Evolutionary conservation across 208 protist species (phyloP), one percentile per base, ranked within the genome.

Genomic region (Crithidia expoeki): DNA sequence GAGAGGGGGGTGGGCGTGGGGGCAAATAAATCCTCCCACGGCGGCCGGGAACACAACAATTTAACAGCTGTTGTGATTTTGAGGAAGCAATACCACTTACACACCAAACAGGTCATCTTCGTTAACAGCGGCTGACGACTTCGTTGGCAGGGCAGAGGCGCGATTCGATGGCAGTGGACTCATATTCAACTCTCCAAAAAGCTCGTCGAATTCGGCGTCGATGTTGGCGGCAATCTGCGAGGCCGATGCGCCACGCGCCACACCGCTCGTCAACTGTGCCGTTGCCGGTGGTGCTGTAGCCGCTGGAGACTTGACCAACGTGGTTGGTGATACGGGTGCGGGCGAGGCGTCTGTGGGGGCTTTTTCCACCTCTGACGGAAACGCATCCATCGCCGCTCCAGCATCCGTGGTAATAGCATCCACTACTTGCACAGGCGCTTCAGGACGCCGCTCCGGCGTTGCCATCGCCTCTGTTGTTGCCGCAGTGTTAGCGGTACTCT

Each of bases 131-230:
- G 60, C 28, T 2, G 68, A 36, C 52, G 60, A 42, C 49, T 74
- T 68, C 17, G 51, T 34, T 16, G 38, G 57, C 14, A 49, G 42
- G 42, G 68, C 40, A 14, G 58, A 30, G 30, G 5, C 5, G 49
- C 44, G 51, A 21, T 46, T 56, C n/a, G 62, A 17, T 2, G 70
- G n/a, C 19, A 30, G 11, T 34, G 55, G 46, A n/a, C 19, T 42
- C 21, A 59, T 46, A 33, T 34, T 49, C 9, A 75, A 23, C 40
- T 75, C 64, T 16, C 88, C 85, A 67, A 94, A 92, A 2, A 94
- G 69, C 51, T 89, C 76, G n/a, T 92, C 83, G 46, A 94, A 91
- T 78, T 92, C 80, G 47, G 74, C 80, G 62, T 94, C 87, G 52
- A 91, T 76, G 52, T 62, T 63, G 44, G 76, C 76, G 25, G 66